Evolutionary conservation across 768 basidiomycete genomes (phyloP).

Genomic region (Boletellus sp.): DNA sequence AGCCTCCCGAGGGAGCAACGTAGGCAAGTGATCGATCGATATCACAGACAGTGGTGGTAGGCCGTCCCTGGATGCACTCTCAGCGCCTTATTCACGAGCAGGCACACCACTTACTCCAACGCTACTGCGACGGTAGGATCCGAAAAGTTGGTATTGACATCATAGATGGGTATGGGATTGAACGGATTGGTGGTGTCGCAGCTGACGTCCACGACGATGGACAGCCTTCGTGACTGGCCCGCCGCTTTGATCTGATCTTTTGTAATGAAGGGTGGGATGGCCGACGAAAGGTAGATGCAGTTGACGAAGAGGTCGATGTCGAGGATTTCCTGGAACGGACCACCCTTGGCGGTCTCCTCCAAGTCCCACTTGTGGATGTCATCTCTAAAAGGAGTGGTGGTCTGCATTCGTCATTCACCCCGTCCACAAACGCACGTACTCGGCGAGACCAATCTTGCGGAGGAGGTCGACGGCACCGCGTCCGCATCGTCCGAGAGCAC

Average conservation of each 20-base stretch:
- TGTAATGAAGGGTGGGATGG: slow-evolving; percentile 82
- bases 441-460: slow-evolving; percentile 89
- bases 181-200: slow-evolving; percentile 99
- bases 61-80: slow-evolving; percentile 40
- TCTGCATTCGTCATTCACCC: neutral
- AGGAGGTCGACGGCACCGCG: slow-evolving; percentile 94
- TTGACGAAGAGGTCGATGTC: slow-evolving; percentile 98
- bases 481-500: slow-evolving; percentile 93
- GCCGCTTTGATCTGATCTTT: slow-evolving; percentile 66
- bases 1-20: slow-evolving; percentile 90
- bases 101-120: slow-evolving; percentile 49
- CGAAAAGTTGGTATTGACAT: slow-evolving; percentile 88
- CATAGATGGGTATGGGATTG: slow-evolving; percentile 96
- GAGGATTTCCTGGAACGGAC: slow-evolving; percentile 92
- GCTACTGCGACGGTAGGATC: slow-evolving; percentile 87
- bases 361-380: slow-evolving; percentile 98
- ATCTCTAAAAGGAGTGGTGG: slow-evolving; percentile 47
- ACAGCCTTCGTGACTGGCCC: slow-evolving; percentile 62
- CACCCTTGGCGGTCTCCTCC: slow-evolving; percentile 94
- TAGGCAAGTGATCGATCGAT: slow-evolving; percentile 96
- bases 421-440: slow-evolving; percentile 50
- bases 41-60: slow-evolving; percentile 77
- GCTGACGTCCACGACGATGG: slow-evolving; percentile 93
- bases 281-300: slow-evolving; percentile 93
- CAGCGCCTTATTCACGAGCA: slow-evolving; percentile 1